These are phyloP conservation scores for Magnaporthiopsis incrustans DNA, from an alignment of 2,329 filamentous ascomycete genomes.

Conservation along the genomic window DNA sequence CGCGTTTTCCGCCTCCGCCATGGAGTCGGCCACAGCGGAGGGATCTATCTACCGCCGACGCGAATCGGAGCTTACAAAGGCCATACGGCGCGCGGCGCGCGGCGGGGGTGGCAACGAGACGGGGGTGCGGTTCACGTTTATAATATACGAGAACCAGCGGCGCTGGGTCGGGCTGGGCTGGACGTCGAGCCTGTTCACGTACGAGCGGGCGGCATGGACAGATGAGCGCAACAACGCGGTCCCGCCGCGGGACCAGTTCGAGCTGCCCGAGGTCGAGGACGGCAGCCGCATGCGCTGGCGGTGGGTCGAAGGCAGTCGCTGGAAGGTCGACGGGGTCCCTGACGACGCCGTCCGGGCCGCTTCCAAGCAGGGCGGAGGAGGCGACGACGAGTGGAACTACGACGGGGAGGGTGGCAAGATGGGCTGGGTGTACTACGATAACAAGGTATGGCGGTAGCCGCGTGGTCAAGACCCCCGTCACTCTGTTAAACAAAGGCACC, in stretches of 20 bases:
- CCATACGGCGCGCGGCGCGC: slow-evolving; percentile 25
- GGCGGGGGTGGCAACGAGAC: slow-evolving; percentile 40
- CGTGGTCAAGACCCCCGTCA: not conserved
- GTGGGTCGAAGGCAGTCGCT: slow-evolving; percentile 80
- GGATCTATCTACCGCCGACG: slow-evolving; percentile 23
- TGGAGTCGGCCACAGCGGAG: slow-evolving; percentile 17
- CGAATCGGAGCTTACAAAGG: slow-evolving; percentile 40
- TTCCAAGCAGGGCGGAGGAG: slow-evolving; percentile 20
- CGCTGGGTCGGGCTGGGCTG: slow-evolving; percentile 91
- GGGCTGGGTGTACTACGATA: slow-evolving; percentile 98
- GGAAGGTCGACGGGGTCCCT: slow-evolving; percentile 72
- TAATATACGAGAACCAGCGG: slow-evolving; percentile 92
- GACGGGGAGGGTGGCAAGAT: slow-evolving; percentile 54
- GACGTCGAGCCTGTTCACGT: slow-evolving; percentile 84
- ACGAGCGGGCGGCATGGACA: slow-evolving; percentile 87
- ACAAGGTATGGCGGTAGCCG: slow-evolving; percentile 56
- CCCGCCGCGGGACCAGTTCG: slow-evolving; percentile 62
- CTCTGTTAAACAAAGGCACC: not conserved
- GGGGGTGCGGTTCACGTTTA: slow-evolving; percentile 92
- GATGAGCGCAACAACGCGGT: slow-evolving; percentile 87
- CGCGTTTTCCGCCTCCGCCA: slow-evolving; percentile 32
- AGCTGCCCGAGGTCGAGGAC: slow-evolving; percentile 54
- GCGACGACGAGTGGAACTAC: slow-evolving; percentile 33
- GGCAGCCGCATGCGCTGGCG: slow-evolving; percentile 50
- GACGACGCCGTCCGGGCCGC: slow-evolving; percentile 35